Evolutionary conservation across 2,329 filamentous ascomycete species (phyloP), one percentile per base, ranked within the genome.

Genomic region (Ceratocystiopsis sp.): DNA sequence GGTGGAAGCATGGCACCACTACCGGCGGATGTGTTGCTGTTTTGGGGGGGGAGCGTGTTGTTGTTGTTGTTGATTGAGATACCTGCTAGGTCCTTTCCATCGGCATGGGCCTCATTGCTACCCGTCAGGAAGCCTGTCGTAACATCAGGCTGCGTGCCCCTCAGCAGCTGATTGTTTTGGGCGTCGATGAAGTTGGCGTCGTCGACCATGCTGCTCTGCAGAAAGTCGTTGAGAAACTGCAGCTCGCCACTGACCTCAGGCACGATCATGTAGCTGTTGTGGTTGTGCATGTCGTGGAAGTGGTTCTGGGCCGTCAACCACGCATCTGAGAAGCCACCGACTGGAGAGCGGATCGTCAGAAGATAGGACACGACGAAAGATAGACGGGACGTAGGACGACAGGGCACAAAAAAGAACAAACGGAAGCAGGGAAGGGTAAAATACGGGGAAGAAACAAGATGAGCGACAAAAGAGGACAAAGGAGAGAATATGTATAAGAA

Each of bases 231-330:
- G 56, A 98, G 75, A 42, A 96, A 67, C 58, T 95, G 94, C 61
- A 94, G 95, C 66, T 98, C 91, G 63, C 91, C 91, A 48, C 83
- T 87, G 53, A 95, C 84, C 62, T 98, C 91, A 49, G 86, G 84
- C 41, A 69, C 65, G 64, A 95, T 93, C 80, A 94, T 87, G 66
- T 91, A 96, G 56, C 84, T 91, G 46, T 84, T 82, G 63, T 95
- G 85, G 58, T 78, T 84, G 64, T 91, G 85, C 79, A 95, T 91
- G 61, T 95, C 86, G 67, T 93, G 81, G 61, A 84, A 91, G 56
- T 84, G 82, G 58, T 80, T 91, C 56, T 85, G 82, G 46, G 78
- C 74, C 51, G 68, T 71, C 57, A 86, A 70, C 80, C 84, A 89
- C 57, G 86, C 83, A 65, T 84, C 84, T 49, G 74, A 71, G 67